These are phyloP conservation scores for Hypoxylon sp. DNA, from an alignment of 2,329 filamentous ascomycete species.

Conservation along the genomic window DNA sequence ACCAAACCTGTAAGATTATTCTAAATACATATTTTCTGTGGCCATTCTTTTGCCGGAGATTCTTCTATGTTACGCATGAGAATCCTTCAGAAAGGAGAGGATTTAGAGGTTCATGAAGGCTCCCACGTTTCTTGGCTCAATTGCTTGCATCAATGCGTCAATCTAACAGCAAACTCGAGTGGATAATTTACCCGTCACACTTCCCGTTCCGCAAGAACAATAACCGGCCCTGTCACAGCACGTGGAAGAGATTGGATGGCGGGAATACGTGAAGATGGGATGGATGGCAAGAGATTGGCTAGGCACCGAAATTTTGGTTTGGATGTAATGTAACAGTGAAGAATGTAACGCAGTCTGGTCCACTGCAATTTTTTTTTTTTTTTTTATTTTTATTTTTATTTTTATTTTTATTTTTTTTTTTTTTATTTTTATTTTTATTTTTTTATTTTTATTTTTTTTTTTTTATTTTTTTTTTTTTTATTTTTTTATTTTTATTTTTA, in stretches of 20 bases:
- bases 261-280: constrained; percentile 3
- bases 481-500: no score
- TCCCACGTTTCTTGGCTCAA: constrained; percentile 3
- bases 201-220: constrained; percentile 4
- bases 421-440: constrained; percentile 3
- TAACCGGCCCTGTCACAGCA: constrained; percentile 17
- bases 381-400: no score
- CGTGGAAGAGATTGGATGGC: constrained; percentile 31
- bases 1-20: neutral
- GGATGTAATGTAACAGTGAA: constrained; percentile 26
- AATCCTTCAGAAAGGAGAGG: neutral
- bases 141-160: constrained; percentile 4
- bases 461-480: constrained; percentile 5
- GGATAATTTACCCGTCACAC: no score
- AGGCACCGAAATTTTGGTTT: constrained; percentile 24
- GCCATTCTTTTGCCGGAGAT: neutral
- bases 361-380: neutral
- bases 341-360: constrained; percentile 21
- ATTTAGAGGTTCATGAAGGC: neutral
- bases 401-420: no score
- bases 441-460: constrained; percentile 4
- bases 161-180: constrained; percentile 2
- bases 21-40: neutral
- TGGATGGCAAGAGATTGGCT: constrained; percentile 2
- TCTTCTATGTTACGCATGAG: constrained; percentile 12